Evolutionary conservation across 2,329 filamentous ascomycete species (phyloP), one percentile per base, ranked within the genome.

Genomic region (Fusarium sp.): DNA sequence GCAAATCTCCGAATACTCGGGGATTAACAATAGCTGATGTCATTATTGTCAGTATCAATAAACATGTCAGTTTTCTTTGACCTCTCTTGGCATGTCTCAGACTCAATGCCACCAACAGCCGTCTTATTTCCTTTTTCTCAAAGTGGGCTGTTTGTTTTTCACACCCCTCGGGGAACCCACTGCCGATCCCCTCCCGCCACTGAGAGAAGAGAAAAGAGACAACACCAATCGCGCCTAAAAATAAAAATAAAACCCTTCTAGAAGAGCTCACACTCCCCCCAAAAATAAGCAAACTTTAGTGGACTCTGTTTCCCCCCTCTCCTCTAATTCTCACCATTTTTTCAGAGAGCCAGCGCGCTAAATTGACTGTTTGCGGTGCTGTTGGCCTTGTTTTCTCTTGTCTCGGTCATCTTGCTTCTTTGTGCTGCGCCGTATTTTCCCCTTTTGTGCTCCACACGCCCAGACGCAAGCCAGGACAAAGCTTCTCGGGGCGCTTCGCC

Each of bases 131-230:
- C 53, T 26, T 40, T 52, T 56, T 40, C 12, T 10, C 23, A 56
- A 40, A 18, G 32, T 27, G 26, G 20, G 15, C 26, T 53, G 52
- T 54, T 48, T 46, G 26, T 33, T 32, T 38, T 33, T 27, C 33
- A 23, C 38, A 33, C 23, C 38, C 40, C 52, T 49, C 50, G 50
- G 60, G 30, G 30, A 30, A 50, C 15, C 27, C 15, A 33, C 9
- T 40, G 46, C 32, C 42, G 35, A 59, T 62, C 54, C 30, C 30
- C 30, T 7, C 10, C 37, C 54, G 32, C 57, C 32, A 57, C 40
- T 33, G 54, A 59, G 67, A 64, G 15, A 72, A 70, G 69, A 73
- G 69, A 70, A 60, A 72, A 72, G 69, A 72, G 69, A 73, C 54
- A 72, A 72, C 60, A 45, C 61, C 35, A 42, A 38, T 11, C n/a